phyloP scores from a whole-genome alignment of 2,329 filamentous ascomycete species.

The Fusarium pseudograminearum region DNA sequence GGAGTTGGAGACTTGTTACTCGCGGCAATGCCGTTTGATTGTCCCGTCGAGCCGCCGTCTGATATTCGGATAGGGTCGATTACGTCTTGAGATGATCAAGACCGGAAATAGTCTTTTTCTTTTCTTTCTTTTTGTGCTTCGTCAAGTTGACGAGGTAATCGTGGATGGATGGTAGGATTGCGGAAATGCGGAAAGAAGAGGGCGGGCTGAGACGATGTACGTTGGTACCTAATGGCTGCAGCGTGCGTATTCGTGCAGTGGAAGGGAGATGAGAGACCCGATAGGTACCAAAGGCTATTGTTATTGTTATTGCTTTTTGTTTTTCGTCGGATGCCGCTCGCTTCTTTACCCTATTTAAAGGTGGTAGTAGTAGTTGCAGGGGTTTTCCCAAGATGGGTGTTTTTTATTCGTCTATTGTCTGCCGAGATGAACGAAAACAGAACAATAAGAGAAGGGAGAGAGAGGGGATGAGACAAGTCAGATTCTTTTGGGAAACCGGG shows the following conservation, averaged over 20 bases:
- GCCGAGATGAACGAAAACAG: constrained; percentile 18
- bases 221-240: constrained; percentile 30
- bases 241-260: constrained; percentile 23
- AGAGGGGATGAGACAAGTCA: constrained; percentile 8
- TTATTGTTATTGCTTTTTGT: constrained; percentile 35
- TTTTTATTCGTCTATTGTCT: constrained; percentile 38
- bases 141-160: not conserved
- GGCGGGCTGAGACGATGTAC: constrained; percentile 31
- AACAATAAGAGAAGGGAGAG: constrained; percentile 27
- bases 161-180: constrained; percentile 1
- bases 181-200: not conserved
- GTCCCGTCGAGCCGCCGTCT: constrained; percentile 42
- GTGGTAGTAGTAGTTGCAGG: constrained; percentile 13
- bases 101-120: not conserved
- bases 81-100: not conserved
- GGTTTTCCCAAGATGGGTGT: constrained; percentile 15
- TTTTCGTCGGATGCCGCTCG: constrained; percentile 28
- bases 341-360: constrained; percentile 16
- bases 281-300: constrained; percentile 15
- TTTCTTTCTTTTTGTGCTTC: not conserved
- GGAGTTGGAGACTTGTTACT: constrained; percentile 40
- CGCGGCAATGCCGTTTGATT: constrained; percentile 46
- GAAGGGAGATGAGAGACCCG: constrained; percentile 17
- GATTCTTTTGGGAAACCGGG: not conserved
- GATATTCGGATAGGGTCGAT: constrained; percentile 31